Evolutionary conservation across 257 asterid genomes (phyloP).

Genomic region (Primulina huaijiensis): DNA sequence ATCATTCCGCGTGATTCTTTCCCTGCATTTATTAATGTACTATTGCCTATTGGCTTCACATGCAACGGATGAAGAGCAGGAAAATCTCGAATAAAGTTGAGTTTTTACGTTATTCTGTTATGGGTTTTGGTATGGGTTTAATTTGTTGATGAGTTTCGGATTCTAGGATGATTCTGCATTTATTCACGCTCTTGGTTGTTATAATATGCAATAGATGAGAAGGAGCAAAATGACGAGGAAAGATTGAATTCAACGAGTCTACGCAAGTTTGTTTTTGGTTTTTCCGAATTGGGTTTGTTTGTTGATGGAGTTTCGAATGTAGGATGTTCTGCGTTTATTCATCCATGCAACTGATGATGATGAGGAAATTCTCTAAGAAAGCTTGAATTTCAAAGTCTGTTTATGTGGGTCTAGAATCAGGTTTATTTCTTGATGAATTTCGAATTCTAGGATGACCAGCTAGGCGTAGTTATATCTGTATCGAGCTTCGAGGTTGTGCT

Average conservation of each 20-base stretch:
- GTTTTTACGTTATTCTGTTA: background rate
- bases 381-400: background rate
- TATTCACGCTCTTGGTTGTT: background rate
- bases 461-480: slow-evolving; percentile 24
- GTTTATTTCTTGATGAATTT: background rate
- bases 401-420: background rate
- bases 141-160: slow-evolving; percentile 28
- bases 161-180: slow-evolving; percentile 23
- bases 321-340: slow-evolving; percentile 3
- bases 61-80: slow-evolving; percentile 5
- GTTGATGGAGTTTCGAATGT: slow-evolving; percentile 27
- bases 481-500: slow-evolving; percentile 5
- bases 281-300: slow-evolving; percentile 15
- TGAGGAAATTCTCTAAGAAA: background rate
- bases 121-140: background rate
- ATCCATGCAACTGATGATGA: background rate
- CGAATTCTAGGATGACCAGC: background rate
- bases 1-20: slow-evolving; percentile 16
- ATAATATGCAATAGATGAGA: too few relatives aligned
- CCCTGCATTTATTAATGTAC: slow-evolving; percentile 7
- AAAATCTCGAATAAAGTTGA: background rate
- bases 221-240: background rate
- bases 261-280: background rate
- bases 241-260: background rate
- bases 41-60: slow-evolving; percentile 14